A percentile compares a stretch with the other conserved stretches of the same genome.
These are phyloP conservation scores for Solanum dulcamara DNA, from an alignment of 257 asterid genomes.

Conservation along the genomic window DNA sequence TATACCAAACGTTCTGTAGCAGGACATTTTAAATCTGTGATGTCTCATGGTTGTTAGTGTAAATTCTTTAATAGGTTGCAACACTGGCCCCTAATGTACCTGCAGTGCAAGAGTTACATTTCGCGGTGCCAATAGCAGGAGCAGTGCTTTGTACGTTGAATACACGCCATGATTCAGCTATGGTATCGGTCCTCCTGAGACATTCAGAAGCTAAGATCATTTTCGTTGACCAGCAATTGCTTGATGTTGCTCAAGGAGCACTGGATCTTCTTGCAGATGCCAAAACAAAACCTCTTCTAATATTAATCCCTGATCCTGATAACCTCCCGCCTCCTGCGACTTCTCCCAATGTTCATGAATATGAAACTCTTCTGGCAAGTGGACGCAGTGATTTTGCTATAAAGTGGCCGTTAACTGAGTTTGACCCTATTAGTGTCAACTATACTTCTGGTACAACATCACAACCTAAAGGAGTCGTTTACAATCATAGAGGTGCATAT, in stretches of 20 bases:
- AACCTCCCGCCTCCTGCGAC: neutral
- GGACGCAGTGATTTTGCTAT: conserved; percentile 8
- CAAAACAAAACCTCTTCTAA: conserved; percentile 7
- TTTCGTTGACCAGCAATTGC: conserved; percentile 24
- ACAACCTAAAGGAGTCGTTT: conserved; percentile 31
- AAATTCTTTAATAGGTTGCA: conserved; percentile 15
- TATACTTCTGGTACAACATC: conserved; percentile 33
- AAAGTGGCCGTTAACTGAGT: conserved; percentile 20
- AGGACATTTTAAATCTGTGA: neutral
- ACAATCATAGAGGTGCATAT: conserved; percentile 32
- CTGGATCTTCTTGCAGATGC: conserved; percentile 8
- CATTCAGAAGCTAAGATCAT: conserved; percentile 31
- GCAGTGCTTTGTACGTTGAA: conserved; percentile 23
- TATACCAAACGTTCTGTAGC: neutral
- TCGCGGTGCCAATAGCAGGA: conserved; percentile 37
- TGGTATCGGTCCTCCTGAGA: conserved; percentile 19
- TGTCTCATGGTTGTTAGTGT: neutral
- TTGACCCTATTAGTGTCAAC: conserved; percentile 27
- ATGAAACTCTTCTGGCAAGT: conserved; percentile 12
- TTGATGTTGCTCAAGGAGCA: conserved; percentile 20
- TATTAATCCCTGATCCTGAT: conserved; percentile 14
- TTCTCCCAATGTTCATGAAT: conserved; percentile 1
- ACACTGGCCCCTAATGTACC: conserved; percentile 30
- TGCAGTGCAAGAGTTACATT: conserved; percentile 33
- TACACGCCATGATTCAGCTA: conserved; percentile 22